Percentiles rank a stretch among this genome's conserved stretches.
phyloP scores from a whole-genome alignment of 257 asterid genomes.

The Fraxinus anomala region DNA sequence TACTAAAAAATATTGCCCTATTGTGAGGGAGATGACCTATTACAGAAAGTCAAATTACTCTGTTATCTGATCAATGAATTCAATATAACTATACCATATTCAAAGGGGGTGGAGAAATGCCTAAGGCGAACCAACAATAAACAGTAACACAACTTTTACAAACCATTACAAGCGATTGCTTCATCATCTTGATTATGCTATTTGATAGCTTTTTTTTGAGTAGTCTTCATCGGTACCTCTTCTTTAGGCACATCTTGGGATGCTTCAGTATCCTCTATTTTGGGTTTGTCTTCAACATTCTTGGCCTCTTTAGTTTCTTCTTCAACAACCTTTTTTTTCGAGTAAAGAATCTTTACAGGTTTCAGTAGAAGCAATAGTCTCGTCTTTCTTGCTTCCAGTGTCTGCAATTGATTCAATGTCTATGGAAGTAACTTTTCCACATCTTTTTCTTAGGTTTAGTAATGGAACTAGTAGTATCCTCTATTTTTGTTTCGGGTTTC shows the following conservation, averaged over 20 bases:
- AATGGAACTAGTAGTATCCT: conserved; percentile 14
- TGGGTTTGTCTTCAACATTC: conserved; percentile 22
- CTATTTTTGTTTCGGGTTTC: conserved; percentile 31
- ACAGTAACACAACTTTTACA: conserved; percentile 28
- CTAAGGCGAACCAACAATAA: conserved; percentile 39
- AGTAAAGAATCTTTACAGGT: conserved; percentile 23
- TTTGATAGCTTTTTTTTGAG: conserved; percentile 56
- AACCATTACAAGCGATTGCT: conserved; percentile 70
- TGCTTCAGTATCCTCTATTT: conserved; percentile 26
- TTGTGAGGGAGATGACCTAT: too few relatives aligned
- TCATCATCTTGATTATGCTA: conserved; percentile 65
- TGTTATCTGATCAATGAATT: background rate
- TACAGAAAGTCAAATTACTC: background rate
- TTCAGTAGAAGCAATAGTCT: conserved; percentile 25
- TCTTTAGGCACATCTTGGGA: conserved; percentile 42
- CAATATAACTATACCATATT: background rate
- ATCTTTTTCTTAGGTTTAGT: conserved; percentile 29
- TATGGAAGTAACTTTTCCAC: conserved; percentile 41
- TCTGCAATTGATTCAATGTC: conserved; percentile 36
- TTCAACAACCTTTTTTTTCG: conserved; percentile 13
- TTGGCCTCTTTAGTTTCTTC: background rate
- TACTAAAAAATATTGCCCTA: too few relatives aligned
- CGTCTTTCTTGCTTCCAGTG: conserved; percentile 24
- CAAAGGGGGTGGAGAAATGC: conserved; percentile 1
- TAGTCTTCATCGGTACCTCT: conserved; percentile 48